A percentile compares a stretch with the other conserved stretches of the same genome.
Conservation (phyloP, 768 basidiomycete species). For the Leccinum subgranulosum region DNA sequence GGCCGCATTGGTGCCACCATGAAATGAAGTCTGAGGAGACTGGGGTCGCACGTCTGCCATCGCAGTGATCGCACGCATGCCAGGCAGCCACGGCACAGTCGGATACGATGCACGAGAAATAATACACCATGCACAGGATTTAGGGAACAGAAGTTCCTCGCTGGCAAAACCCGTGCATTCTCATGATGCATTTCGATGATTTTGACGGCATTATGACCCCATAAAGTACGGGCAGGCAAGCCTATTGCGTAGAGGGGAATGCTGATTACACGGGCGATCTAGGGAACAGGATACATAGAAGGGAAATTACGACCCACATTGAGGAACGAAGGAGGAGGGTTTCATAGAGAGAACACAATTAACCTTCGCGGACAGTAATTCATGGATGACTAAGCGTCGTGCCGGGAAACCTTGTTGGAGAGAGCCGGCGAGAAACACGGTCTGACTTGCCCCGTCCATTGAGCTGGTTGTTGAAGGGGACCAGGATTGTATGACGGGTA, state of each 20-base stretch:
- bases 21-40: background rate
- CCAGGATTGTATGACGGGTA: background rate
- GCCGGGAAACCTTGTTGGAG: constrained; percentile 26
- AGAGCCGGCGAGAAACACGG: background rate
- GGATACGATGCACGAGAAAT: background rate
- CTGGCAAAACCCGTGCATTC: background rate
- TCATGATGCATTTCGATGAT: background rate
- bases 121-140: background rate
- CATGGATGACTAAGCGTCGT: constrained; percentile 26
- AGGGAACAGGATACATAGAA: background rate
- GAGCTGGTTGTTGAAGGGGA: background rate
- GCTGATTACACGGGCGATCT: background rate
- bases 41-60: background rate
- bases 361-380: constrained; percentile 30
- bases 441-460: background rate
- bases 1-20: background rate
- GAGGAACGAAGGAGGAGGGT: background rate
- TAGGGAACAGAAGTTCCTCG: background rate
- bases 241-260: background rate
- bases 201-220: background rate
- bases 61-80: background rate
- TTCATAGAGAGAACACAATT: background rate
- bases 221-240: background rate
- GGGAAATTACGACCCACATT: background rate
- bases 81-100: background rate